phyloP scores from a whole-genome alignment of 257 asterid species.

The Lantana camara region DNA sequence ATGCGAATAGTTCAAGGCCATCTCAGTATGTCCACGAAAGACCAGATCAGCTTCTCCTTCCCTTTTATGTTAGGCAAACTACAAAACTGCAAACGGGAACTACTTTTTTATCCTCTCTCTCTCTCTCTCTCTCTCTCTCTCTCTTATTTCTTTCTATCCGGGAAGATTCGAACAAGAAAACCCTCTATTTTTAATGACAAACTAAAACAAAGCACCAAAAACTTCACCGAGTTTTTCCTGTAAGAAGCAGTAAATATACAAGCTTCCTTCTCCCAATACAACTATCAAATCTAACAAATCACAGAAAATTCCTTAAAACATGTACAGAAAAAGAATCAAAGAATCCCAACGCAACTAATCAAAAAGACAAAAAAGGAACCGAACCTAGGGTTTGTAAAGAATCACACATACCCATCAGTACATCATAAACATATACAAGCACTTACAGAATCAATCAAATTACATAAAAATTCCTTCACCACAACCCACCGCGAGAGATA shows the following conservation, averaged over 20 bases:
- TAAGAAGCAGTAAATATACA: slow-evolving; percentile 28
- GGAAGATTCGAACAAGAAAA: slow-evolving; percentile 44
- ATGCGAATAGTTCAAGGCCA: slow-evolving; percentile 76
- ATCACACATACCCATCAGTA: background rate
- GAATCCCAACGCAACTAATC: slow-evolving; percentile 12
- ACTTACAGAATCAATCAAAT: background rate
- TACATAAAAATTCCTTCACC: background rate
- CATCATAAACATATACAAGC: background rate
- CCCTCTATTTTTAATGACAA: slow-evolving; percentile 68
- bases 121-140: background rate
- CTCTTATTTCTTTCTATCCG: background rate
- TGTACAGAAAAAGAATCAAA: slow-evolving; percentile 12
- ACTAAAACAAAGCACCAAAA: slow-evolving; percentile 70
- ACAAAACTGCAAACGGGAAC: background rate
- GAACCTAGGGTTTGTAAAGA: slow-evolving; percentile 4
- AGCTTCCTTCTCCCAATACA: slow-evolving; percentile 6
- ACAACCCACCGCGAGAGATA: slow-evolving; percentile 31
- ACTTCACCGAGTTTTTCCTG: slow-evolving; percentile 54
- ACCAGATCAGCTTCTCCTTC: slow-evolving; percentile 15
- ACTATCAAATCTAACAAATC: slow-evolving; percentile 11
- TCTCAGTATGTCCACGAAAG: slow-evolving; percentile 38
- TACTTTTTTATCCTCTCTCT: background rate
- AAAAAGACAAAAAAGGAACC: background rate
- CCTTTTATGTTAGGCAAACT: background rate
- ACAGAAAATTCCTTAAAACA: no score